Conservation (phyloP, 139 green algal genomes). For the Volvox reticuliferus region DNA sequence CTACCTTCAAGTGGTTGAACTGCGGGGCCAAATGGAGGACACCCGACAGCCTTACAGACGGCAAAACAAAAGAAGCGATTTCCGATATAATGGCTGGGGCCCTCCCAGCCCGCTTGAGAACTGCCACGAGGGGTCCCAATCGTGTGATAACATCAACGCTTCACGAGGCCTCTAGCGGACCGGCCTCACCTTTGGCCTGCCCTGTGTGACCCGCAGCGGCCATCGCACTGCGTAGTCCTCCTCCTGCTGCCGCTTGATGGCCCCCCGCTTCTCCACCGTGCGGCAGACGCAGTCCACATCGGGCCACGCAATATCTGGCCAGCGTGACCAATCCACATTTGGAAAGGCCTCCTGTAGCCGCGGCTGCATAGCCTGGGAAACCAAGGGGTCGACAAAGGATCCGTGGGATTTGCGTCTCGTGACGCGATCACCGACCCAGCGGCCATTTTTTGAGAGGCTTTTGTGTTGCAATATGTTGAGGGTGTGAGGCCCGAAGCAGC, state of each 20-base stretch:
- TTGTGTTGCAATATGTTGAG: too few relatives aligned
- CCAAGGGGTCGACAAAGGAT: not conserved
- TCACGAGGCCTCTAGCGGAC: too few relatives aligned
- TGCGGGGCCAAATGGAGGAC: not conserved
- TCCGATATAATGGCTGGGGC: too few relatives aligned
- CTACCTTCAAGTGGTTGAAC: slow-evolving; percentile 47
- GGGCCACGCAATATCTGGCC: slow-evolving; percentile 19
- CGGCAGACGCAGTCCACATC: slow-evolving; percentile 23
- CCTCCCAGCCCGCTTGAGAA: too few relatives aligned
- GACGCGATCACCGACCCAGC: too few relatives aligned
- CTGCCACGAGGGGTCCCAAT: too few relatives aligned
- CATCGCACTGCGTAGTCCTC: slow-evolving; percentile 40
- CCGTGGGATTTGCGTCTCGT: not conserved
- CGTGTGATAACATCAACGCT: too few relatives aligned
- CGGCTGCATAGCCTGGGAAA: slow-evolving; percentile 33
- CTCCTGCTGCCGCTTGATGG: slow-evolving; percentile 43
- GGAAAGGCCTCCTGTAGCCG: slow-evolving; percentile 36
- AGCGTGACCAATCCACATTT: slow-evolving; percentile 9
- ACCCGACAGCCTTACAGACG: too few relatives aligned
- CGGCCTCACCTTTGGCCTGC: slow-evolving; percentile 30
- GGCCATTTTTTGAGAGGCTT: too few relatives aligned
- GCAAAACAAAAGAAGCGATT: too few relatives aligned
- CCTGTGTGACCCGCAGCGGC: slow-evolving; percentile 42
- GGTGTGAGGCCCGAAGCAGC: too few relatives aligned
- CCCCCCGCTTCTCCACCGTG: slow-evolving; percentile 39